Evolutionary conservation across 768 basidiomycete species (phyloP), one percentile per base, ranked within the genome.

Genomic region (Cubamyces sp.): DNA sequence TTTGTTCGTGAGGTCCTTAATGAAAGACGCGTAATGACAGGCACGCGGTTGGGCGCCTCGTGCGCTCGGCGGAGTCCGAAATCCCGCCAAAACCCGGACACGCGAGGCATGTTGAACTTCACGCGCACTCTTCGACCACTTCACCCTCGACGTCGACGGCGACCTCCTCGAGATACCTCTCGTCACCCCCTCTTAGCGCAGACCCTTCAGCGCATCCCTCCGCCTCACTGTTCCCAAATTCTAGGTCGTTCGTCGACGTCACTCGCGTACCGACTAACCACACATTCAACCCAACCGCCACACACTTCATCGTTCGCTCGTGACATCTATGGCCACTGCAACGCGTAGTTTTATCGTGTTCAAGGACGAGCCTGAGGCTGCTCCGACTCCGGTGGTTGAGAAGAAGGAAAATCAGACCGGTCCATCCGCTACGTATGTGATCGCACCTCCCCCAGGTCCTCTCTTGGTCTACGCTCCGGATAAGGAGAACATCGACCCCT

Each of bases 401-500:
- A 61, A 70, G 39, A 78, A 77, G 58, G 61, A 61, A 48, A 57
- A 63, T 8, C 53, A 61, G 46, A 43, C 15, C 16, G 30, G 34
- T 18, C 14, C 34, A 18, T 58, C 62, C 67, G 60, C 52, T 61
- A 54, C 62, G 15, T 54, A 57, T 39, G 55, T 54, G 18, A 52
- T 61, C 0, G 57, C 64, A n/a, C 64, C 66, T 52, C 72, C 52
- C 51, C 72, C 60, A 62, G 62, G 61, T 56, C 64, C 60, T 37
- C 57, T 76, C 73, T 41, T 65, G n/a, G 55, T 68, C 40, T 69
- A 69, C 18, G 51, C 66, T 30, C 68, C 72, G 42, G 88, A 91
- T 78, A 92, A 92, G 80, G 91, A 92, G 76, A 92, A 92, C 71
- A 78, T 87, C 46, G 81, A 92, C 72, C 91, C 91, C 47, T 64